Evolutionary conservation across 2,329 filamentous ascomycete genomes (phyloP), one percentile per base, ranked within the genome.

Genomic region (Fusarium sp.): DNA sequence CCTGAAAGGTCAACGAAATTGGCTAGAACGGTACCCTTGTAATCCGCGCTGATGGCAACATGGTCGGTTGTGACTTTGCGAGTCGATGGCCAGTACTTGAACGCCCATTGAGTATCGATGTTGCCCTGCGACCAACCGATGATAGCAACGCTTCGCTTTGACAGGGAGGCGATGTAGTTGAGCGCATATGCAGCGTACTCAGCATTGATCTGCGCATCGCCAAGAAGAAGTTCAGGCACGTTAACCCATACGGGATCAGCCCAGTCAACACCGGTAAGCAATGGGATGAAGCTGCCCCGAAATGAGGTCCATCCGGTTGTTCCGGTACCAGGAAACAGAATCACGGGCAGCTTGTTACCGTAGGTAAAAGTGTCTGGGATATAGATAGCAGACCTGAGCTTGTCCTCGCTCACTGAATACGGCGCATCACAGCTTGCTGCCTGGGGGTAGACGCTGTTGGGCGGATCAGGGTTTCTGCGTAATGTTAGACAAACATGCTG

Each of bases 41-140:
- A 68, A 16, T 68, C 47, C 4, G 63, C 54, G 35, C 65, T 68
- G 15, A 68, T 61, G 14, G 65, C 54, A 1, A 68, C 54, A 5
- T 68, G 63, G 6, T 68, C 63, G 5, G 47, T 28, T 13, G 65
- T 61, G 10, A 48, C 22, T 13, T 68, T 48, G 9, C 45, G 55
- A 1, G 63, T 68, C 3, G 65, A 68, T 2, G 65, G 65, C 65
- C 65, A 68, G n/a, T 68, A 68, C 26, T 68, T 68, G n/a, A 68
- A 41, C 5, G 65, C 63, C 65, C 63, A 68, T 22, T 68, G 65
- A 3, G 64, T 16, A 3, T 68, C 30, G 3, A 68, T 61, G 7
- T 68, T 68, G 1, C 63, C 65, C 22, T 68, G 65, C 1, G 65
- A 68, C 65, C 65, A 68, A 8, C 33, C 65, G 3, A 68, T 54